Evolutionary conservation across 768 basidiomycete species (phyloP).

Genomic region (Boletus rex-veris): DNA sequence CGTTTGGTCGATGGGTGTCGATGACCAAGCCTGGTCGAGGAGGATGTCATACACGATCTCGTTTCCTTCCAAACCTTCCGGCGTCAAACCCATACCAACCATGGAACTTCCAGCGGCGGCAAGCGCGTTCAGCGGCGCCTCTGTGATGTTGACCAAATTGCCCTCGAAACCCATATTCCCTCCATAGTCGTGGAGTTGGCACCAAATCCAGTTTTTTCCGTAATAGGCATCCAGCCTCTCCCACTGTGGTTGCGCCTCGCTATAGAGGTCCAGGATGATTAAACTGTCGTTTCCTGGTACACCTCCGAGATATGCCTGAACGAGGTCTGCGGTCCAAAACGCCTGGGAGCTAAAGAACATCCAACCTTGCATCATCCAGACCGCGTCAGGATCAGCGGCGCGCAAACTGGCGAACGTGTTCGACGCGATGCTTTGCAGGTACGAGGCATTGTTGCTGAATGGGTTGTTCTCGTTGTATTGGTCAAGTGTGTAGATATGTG

Average conservation of each 20-base stretch:
- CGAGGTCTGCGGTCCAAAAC: conserved; percentile 40
- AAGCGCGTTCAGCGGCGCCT: conserved; percentile 32
- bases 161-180: conserved; percentile 39
- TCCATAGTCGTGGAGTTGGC: conserved; percentile 39
- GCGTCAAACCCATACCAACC: conserved; percentile 39
- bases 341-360: conserved; percentile 34
- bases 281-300: conserved; percentile 35
- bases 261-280: conserved; percentile 41
- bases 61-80: conserved; percentile 42
- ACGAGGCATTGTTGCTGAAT: conserved; percentile 30
- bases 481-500: conserved; percentile 44
- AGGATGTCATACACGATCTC: conserved; percentile 42
- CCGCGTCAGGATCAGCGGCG: conserved; percentile 37
- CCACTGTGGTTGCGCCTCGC: conserved; percentile 41
- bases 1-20: conserved; percentile 30
- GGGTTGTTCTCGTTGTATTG: conserved; percentile 44
- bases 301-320: conserved; percentile 39
- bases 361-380: conserved; percentile 45
- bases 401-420: conserved; percentile 36
- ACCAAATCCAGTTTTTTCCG: conserved; percentile 42
- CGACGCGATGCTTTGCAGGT: conserved; percentile 34
- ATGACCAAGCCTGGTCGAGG: conserved; percentile 41
- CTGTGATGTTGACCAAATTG: conserved; percentile 35
- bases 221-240: conserved; percentile 37
- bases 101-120: conserved; percentile 30